Conservation (phyloP, 2,329 filamentous ascomycete genomes). For the Penicillium janthinellum region DNA sequence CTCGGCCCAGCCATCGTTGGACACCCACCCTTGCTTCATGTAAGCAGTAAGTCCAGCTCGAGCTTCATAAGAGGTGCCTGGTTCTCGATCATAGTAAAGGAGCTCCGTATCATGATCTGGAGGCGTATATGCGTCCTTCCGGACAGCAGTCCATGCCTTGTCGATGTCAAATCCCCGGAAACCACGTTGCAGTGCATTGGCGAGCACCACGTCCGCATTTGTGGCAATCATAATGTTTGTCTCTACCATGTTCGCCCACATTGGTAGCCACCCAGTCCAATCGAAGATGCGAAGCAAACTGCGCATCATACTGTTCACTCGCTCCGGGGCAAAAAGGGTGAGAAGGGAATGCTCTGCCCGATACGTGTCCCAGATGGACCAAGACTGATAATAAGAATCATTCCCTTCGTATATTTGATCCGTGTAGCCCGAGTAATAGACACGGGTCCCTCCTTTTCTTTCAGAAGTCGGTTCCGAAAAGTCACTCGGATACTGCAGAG, state of each 20-base stretch:
- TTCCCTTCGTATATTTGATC: slow-evolving; percentile 46
- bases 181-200: slow-evolving; percentile 50
- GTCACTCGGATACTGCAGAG: slow-evolving; percentile 52
- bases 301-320: slow-evolving; percentile 53
- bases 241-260: slow-evolving; percentile 55
- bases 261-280: slow-evolving; percentile 51
- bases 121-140: slow-evolving; percentile 50
- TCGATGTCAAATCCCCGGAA: slow-evolving; percentile 48
- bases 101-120: slow-evolving; percentile 49
- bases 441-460: slow-evolving; percentile 20
- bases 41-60: slow-evolving; percentile 52
- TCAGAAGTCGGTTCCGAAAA: slow-evolving; percentile 48
- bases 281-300: slow-evolving; percentile 50
- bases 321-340: slow-evolving; percentile 50
- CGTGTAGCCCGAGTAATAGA: slow-evolving; percentile 52
- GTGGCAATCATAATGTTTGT: slow-evolving; percentile 57
- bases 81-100: slow-evolving; percentile 52
- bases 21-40: slow-evolving; percentile 49
- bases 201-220: slow-evolving; percentile 51
- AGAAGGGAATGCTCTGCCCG: slow-evolving; percentile 52
- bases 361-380: slow-evolving; percentile 56
- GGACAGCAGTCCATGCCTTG: slow-evolving; percentile 49
- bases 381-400: slow-evolving; percentile 54
- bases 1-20: slow-evolving; percentile 53
- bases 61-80: slow-evolving; percentile 49